Evolutionary conservation across 257 asterid species (phyloP), one percentile per base, ranked within the genome.

Genomic region (Oldenlandia corymbosa): DNA sequence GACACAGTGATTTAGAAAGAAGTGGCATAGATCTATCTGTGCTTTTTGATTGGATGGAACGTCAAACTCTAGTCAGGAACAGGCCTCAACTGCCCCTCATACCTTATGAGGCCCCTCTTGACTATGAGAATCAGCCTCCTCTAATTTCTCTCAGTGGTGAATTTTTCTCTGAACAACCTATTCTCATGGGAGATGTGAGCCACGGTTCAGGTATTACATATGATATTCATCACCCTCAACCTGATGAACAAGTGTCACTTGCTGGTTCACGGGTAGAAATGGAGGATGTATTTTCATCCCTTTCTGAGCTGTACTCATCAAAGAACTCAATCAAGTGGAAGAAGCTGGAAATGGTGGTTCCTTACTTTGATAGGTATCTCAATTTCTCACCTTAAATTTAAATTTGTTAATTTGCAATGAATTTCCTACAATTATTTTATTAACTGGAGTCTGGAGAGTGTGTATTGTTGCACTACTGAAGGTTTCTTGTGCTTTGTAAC

Each of bases 331-430:
- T 45, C 23, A 87, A 81, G 58, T 73, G 79, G 47, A 72, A 74
- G 58, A 85, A 79, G 78, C 94, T 68, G 64, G 57, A 95, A 17
- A 64, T 88, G 92, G 68, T 93, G 71, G 97, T 93, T 70, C 99
- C 99, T 13, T 88, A 75, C 78, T 93, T 93, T 34, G 94, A 87
- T 77, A 82, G 99, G 99, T 90, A 80, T 60, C 41, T 12, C 12
- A 41, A 5, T 41, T 18, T 53, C 43, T 32, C 41, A 46, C 13
- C 52, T 37, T 46, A 42, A 16, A 43, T 61, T 17, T 24, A n/a
- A 10, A 27, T 52, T 53, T 53, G n/a, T 66, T 36, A 60, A 23
- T 50, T 45, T 21, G 31, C 49, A 4, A 31, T 5, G 3, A 41
- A 41, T 17, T 21, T 16, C 32, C 20, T 12, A 37, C 23, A 21